Percentiles rank a stretch among this genome's conserved stretches.
These are phyloP conservation scores for Hyphopichia pseudoburtonii DNA, from an alignment of 1,139 yeast species.

Conservation along the genomic window DNA sequence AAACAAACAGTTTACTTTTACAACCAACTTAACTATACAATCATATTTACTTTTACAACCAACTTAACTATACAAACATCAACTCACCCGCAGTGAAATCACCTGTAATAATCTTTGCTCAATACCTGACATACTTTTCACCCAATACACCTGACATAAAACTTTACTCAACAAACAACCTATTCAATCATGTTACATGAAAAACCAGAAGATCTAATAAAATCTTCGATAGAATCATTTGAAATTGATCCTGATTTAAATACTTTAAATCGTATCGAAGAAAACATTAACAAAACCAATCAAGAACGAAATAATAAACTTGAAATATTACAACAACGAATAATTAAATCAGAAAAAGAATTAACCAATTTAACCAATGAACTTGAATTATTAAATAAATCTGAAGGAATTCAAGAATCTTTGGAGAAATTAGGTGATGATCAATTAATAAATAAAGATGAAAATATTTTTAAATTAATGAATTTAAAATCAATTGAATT, in stretches of 20 bases:
- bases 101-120: no score
- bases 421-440: slow-evolving; percentile 1
- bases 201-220: slow-evolving; percentile 37
- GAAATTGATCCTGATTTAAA: slow-evolving; percentile 54
- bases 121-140: no score
- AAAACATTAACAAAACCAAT: slow-evolving; percentile 30
- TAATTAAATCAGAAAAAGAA: slow-evolving; percentile 20
- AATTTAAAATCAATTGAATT: slow-evolving; percentile 31
- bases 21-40: no score
- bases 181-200: slow-evolving; percentile 26
- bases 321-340: slow-evolving; percentile 19
- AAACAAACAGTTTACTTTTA: no score
- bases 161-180: neutral
- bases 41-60: no score
- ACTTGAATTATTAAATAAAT: slow-evolving; percentile 21
- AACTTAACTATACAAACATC: no score
- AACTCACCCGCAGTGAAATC: no score
- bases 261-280: slow-evolving; percentile 48
- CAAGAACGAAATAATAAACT: slow-evolving; percentile 24
- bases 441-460: slow-evolving; percentile 6
- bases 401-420: slow-evolving; percentile 1
- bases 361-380: slow-evolving; percentile 21
- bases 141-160: no score
- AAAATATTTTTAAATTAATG: slow-evolving; percentile 28
- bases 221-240: slow-evolving; percentile 46